A percentile compares a stretch with the other conserved stretches of the same genome.
These are phyloP conservation scores for Globisporangium alternatum DNA, from an alignment of 352 stramenopile genomes.

Conservation along the genomic window DNA sequence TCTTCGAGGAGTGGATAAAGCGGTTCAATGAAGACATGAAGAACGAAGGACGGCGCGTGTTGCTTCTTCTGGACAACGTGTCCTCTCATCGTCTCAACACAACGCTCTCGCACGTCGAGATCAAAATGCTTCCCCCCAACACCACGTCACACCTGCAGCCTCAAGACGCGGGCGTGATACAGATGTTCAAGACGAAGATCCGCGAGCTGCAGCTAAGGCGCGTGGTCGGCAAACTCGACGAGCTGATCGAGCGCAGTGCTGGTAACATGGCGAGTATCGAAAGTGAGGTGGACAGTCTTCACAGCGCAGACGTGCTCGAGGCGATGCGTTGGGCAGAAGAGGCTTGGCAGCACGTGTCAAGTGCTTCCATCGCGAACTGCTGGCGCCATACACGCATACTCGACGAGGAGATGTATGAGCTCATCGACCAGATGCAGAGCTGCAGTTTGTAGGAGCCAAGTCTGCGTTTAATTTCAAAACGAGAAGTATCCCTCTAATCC, in stretches of 20 bases:
- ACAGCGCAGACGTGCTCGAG: neutral
- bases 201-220: neutral
- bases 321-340: neutral
- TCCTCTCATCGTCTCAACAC: neutral
- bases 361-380: neutral
- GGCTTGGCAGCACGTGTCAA: neutral
- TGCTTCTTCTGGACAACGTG: neutral
- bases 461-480: neutral
- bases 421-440: neutral
- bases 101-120: neutral
- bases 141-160: neutral
- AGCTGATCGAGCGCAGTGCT: neutral
- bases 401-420: neutral
- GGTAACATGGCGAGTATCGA: neutral
- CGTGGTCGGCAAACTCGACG: neutral
- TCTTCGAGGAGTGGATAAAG: neutral
- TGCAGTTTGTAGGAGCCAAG: neutral
- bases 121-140: neutral
- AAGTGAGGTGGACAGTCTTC: neutral
- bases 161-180: neutral
- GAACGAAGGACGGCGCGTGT: neutral
- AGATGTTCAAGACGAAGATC: neutral
- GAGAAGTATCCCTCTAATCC: neutral
- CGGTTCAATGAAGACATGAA: neutral
- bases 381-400: neutral